These are phyloP conservation scores for Phragmites australis DNA, from an alignment of 176 grass and related monocot genomes.

Conservation along the genomic window DNA sequence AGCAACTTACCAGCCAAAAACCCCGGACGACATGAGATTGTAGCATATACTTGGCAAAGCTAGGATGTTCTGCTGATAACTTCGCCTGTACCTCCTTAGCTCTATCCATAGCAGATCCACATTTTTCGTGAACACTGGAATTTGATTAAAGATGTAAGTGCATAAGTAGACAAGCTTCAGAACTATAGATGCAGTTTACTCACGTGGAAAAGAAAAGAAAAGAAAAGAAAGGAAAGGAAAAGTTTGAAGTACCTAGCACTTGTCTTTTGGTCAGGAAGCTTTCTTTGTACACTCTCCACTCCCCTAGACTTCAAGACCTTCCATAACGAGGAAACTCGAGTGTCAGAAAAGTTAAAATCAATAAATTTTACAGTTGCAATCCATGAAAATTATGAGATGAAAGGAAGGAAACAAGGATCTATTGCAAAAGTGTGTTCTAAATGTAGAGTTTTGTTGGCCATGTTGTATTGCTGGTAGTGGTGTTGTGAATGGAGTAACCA, in stretches of 20 bases:
- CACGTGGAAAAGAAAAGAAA: neutral
- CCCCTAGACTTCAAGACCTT: neutral
- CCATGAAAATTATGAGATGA: neutral
- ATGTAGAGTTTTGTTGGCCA: neutral
- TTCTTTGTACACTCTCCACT: neutral
- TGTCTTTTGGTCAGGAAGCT: too few species aligned
- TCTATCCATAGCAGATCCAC: constrained; percentile 37
- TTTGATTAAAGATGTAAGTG: constrained; percentile 5
- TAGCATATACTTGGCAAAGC: constrained; percentile 40
- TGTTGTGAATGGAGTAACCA: neutral
- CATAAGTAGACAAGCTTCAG: neutral
- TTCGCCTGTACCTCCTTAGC: constrained; percentile 37
- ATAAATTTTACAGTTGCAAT: neutral
- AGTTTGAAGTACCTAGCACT: constrained; percentile 36
- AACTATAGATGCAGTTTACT: neutral
- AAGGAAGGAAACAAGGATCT: neutral
- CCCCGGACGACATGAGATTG: constrained; percentile 48
- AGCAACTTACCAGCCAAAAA: constrained; percentile 52
- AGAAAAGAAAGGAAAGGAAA: too few species aligned
- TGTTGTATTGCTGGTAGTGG: neutral
- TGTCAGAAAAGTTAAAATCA: constrained; percentile 8
- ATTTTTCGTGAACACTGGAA: neutral
- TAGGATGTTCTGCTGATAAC: constrained; percentile 42
- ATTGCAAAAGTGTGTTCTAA: neutral
- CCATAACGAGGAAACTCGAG: neutral